Evolutionary conservation across 2,329 filamentous ascomycete species (phyloP).

Genomic region (Diaporthe helianthi): DNA sequence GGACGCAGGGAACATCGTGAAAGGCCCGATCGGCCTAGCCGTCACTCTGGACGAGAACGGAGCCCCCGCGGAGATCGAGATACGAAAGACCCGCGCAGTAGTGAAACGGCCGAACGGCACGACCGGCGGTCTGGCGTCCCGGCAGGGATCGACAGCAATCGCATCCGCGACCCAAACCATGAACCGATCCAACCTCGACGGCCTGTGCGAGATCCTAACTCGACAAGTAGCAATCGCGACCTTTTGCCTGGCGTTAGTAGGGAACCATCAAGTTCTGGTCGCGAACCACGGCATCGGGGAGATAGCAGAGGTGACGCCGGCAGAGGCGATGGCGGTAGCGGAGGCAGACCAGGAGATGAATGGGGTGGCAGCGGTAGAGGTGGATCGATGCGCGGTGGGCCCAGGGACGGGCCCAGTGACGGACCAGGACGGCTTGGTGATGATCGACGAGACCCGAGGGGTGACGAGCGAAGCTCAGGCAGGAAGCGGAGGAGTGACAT

Average conservation of each 20-base stretch:
- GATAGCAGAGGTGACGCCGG: slow-evolving; percentile 40
- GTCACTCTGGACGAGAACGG: slow-evolving; percentile 59
- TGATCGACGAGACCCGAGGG: slow-evolving; percentile 44
- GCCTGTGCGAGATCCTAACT: slow-evolving; percentile 38
- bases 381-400: slow-evolving; percentile 45
- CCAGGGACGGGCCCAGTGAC: slow-evolving; percentile 45
- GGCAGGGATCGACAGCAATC: slow-evolving; percentile 38
- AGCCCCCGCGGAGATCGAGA: slow-evolving; percentile 56
- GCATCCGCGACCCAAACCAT: slow-evolving; percentile 38
- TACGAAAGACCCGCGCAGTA: slow-evolving; percentile 41
- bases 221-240: slow-evolving; percentile 38
- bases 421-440: slow-evolving; percentile 41
- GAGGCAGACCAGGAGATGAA: slow-evolving; percentile 43
- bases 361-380: slow-evolving; percentile 46
- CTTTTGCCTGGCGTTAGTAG: slow-evolving; percentile 35
- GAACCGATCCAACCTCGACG: slow-evolving; percentile 39
- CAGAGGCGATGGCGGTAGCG: slow-evolving; percentile 42
- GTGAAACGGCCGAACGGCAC: slow-evolving; percentile 50
- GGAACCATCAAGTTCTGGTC: slow-evolving; percentile 40
- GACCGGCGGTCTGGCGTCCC: slow-evolving; percentile 48
- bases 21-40: slow-evolving; percentile 49
- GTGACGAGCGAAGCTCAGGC: slow-evolving; percentile 43
- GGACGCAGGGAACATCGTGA: slow-evolving; percentile 52
- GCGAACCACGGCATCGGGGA: slow-evolving; percentile 41
- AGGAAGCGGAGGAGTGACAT: slow-evolving; percentile 57